Base-by-base conservation (phyloP, 768 basidiomycete species). In the Rhizopogon vinicolor region DNA sequence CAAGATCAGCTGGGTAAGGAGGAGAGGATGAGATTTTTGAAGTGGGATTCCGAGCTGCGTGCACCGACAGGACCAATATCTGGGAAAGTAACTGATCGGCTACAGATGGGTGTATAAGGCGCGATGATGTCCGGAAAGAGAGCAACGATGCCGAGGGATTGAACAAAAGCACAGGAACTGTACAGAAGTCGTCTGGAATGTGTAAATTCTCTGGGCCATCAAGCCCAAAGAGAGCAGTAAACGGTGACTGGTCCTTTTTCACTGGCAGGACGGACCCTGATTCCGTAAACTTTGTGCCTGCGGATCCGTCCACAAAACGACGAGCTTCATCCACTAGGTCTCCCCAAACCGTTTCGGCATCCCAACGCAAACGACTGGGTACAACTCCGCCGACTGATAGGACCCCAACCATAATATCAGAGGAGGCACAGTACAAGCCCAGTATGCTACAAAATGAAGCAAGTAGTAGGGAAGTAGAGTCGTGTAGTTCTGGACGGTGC, bases 361-460 rank as follows among this genome's bases (percentile, higher is more conserved):
- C 53, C 64, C 65, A 65, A 19, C 22, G 33, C 10, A 65, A 33
- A 4, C 56, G 64, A 53, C 59, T 49, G 31, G 60, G 58, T 13
- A 48, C 41, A 25, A 50, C 40, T 28, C 19, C 13, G 41, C 12
- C 50, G 40, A 54, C 46, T 14, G 54, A 49, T 37, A 46, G 6
- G 33, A 54, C 46, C 12, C 68, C 59, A 18, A 67, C 19, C 25
- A 69, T 57, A 2, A 67, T 52, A 52, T 67, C 65, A 0, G 53
- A 55, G 14, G 33, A 49, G 31, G 54, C 60, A 28, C 57, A 67
- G 49, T 67, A 69, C 51, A 57, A 48, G 43, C 66, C 65, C 14
- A 67, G 59, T 35, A 64, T 9, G 5, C 57, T 52, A 18, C 55
- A 56, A 44, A 63, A 67, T 14, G 66, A 63, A 16, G 62, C 63